These are phyloP conservation scores for Fusarium sp. DNA, from an alignment of 2,329 filamentous ascomycete genomes.

Conservation along the genomic window DNA sequence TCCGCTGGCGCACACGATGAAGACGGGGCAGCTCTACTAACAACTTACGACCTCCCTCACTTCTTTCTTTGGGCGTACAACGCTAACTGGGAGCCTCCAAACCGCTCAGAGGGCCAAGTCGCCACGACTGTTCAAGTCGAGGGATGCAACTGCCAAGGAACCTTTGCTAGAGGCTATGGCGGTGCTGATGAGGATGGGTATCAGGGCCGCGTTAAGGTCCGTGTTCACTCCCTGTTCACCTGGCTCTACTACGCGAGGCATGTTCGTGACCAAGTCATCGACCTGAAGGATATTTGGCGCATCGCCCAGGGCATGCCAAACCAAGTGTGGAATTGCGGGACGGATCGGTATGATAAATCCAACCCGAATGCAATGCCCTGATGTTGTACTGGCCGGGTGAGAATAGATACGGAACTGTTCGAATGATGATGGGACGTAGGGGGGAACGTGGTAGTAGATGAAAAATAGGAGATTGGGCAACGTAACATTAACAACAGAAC, in stretches of 20 bases:
- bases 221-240: not conserved
- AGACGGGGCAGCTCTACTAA: not conserved
- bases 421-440: no score
- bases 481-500: no score
- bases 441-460: no score
- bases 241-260: conserved; percentile 21
- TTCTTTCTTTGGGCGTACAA: conserved; percentile 9
- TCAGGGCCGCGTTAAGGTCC: conserved; percentile 4
- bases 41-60: not conserved
- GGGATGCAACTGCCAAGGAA: not conserved
- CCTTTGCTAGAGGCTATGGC: not conserved
- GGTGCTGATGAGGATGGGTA: conserved; percentile 17
- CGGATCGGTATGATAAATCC: not conserved
- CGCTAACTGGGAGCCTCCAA: conserved; percentile 4
- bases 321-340: not conserved
- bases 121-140: not conserved
- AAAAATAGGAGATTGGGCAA: no score
- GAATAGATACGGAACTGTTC: not conserved
- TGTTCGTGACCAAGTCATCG: not conserved
- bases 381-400: not conserved
- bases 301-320: conserved; percentile 1
- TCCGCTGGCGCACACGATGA: not conserved
- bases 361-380: not conserved
- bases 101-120: not conserved
- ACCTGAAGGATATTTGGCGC: conserved; percentile 14